Base-by-base conservation (phyloP, 768 basidiomycete species). In the Sarcomyxa edulis region DNA sequence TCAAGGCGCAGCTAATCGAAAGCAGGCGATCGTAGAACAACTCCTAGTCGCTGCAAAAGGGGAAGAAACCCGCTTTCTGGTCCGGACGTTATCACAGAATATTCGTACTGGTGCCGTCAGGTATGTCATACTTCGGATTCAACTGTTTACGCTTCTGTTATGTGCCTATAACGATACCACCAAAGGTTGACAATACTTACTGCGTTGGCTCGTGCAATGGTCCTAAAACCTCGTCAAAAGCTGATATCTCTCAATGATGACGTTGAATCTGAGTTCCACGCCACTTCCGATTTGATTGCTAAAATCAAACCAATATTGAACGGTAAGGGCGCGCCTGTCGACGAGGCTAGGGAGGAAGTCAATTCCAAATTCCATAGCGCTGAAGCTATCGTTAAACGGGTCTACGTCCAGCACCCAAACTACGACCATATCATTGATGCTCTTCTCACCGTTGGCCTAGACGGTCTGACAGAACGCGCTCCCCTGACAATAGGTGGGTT, bases 91-190 rank as follows among this genome's bases (percentile, higher is more conserved):
- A 19, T 77, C 71, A 20, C 75, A 76, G 52, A 83, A 90, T 56
- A 66, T 91, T 30, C 78, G 89, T 32, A 92, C 95, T 11, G 93
- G 93, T 1, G 93, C 92, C 3, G 89, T 93, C 20, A 71, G 88
- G 47, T 77, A 85, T 18, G 84, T 91, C 5, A 74, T 95, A 23
- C 69, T 93, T n/a, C n/a, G n/a, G n/a, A n/a, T n/a, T n/a, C n/a
- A n/a, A n/a, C n/a, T n/a, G n/a, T n/a, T n/a, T n/a, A n/a, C n/a
- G n/a, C n/a, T n/a, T n/a, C n/a, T n/a, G n/a, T n/a, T n/a, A n/a
- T n/a, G n/a, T n/a, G n/a, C n/a, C n/a, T n/a, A n/a, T n/a, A n/a
- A n/a, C n/a, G n/a, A n/a, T n/a, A n/a, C n/a, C n/a, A n/a, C n/a
- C n/a, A n/a, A n/a, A n/a, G n/a, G n/a, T n/a, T n/a, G n/a, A n/a